Evolutionary conservation across 2,329 filamentous ascomycete genomes (phyloP).

Genomic region (Aureobasidium sp.): DNA sequence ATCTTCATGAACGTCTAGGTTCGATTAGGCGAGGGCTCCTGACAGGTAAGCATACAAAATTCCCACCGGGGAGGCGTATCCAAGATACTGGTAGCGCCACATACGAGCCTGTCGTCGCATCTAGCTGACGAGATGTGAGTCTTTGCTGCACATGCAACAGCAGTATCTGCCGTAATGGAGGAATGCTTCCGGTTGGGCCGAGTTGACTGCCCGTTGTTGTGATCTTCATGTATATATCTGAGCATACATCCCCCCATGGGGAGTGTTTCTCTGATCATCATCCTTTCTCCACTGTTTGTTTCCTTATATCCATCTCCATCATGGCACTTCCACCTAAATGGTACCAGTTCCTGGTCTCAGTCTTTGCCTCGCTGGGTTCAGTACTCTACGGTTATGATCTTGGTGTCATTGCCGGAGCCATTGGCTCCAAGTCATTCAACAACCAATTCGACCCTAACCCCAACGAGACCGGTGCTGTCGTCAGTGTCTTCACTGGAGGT

Average conservation of each 20-base stretch:
- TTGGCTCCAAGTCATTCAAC: conserved; percentile 40
- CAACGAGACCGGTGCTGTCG: conserved; percentile 27
- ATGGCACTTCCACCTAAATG: conserved; percentile 52
- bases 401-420: conserved; percentile 54
- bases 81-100: conserved; percentile 3
- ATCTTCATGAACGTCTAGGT: not conserved
- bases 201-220: not conserved
- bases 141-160: not conserved
- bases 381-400: conserved; percentile 54
- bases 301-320: conserved; percentile 19
- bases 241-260: not conserved
- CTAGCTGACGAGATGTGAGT: conserved; percentile 1
- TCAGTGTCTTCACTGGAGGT: conserved; percentile 32
- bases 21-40: not conserved
- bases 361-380: conserved; percentile 54
- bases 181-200: conserved; percentile 6
- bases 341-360: conserved; percentile 54
- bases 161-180: conserved; percentile 2
- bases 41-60: not conserved
- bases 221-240: conserved; percentile 7
- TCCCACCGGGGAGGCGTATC: conserved; percentile 13
- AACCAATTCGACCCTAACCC: conserved; percentile 34
- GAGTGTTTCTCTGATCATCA: not conserved
- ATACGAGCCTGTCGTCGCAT: not conserved
- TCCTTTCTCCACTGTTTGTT: not conserved